These are phyloP conservation scores for Papiliotrema nemorosa DNA, from an alignment of 1,284 basidiomycete genomes.

Conservation along the genomic window DNA sequence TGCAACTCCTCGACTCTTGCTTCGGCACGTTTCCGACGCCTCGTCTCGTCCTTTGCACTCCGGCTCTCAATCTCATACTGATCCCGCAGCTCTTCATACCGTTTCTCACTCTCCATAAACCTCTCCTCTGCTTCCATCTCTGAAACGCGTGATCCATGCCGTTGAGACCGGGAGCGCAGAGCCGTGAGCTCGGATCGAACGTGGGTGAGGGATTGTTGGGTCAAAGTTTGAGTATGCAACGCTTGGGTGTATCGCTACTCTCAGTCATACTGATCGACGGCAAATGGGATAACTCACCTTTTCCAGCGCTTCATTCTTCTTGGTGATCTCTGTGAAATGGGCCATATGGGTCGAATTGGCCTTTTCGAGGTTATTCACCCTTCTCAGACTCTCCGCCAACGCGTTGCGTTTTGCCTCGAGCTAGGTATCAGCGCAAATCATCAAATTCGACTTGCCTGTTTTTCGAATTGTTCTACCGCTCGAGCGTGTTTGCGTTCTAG, in stretches of 20 bases:
- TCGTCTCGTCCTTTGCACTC: slow-evolving; percentile 60
- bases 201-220: slow-evolving; percentile 43
- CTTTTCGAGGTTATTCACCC: slow-evolving; percentile 43
- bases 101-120: slow-evolving; percentile 50
- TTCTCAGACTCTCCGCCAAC: slow-evolving; percentile 33
- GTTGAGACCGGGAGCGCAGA: slow-evolving; percentile 22
- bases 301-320: slow-evolving; percentile 44
- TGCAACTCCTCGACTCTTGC: slow-evolving; percentile 62
- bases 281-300: slow-evolving; percentile 35
- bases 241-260: slow-evolving; percentile 67
- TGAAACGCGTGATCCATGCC: slow-evolving; percentile 22
- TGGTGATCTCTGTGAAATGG: slow-evolving; percentile 37
- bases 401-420: slow-evolving; percentile 40
- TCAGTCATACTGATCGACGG: neutral
- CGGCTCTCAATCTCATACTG: slow-evolving; percentile 72
- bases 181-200: slow-evolving; percentile 38
- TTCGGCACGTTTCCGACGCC: slow-evolving; percentile 38
- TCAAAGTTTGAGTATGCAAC: slow-evolving; percentile 45
- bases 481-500: slow-evolving; percentile 66
- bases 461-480: slow-evolving; percentile 30
- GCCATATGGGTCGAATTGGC: slow-evolving; percentile 42
- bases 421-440: slow-evolving; percentile 25
- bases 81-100: slow-evolving; percentile 78
- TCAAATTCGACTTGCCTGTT: slow-evolving; percentile 42
- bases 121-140: slow-evolving; percentile 45